These are phyloP conservation scores for Ustilaginoidea virens DNA, from an alignment of 2,329 filamentous ascomycete genomes.

Conservation along the genomic window DNA sequence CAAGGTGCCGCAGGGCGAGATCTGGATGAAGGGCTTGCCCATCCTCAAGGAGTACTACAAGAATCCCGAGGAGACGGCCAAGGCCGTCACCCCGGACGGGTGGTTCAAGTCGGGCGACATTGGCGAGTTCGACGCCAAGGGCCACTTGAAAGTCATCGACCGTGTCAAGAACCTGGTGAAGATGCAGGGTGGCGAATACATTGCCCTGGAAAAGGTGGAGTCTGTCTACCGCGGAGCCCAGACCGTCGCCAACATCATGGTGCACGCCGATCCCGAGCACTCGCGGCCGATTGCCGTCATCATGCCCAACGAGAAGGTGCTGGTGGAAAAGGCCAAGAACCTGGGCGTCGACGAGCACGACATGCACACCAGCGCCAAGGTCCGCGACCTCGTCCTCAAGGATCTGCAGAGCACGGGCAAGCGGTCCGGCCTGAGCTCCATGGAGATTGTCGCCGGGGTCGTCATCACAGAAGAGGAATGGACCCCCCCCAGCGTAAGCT, in stretches of 20 bases:
- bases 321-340: conserved; percentile 43
- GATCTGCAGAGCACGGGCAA: conserved; percentile 51
- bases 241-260: conserved; percentile 75
- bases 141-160: conserved; percentile 78
- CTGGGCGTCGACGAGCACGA: conserved; percentile 50
- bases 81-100: conserved; percentile 63
- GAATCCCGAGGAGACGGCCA: conserved; percentile 71
- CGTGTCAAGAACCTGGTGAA: conserved; percentile 98
- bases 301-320: conserved; percentile 46
- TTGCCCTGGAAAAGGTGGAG: conserved; percentile 91
- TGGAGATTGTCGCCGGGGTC: conserved; percentile 64
- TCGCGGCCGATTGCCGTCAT: conserved; percentile 73
- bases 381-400: conserved; percentile 46
- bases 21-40: conserved; percentile 67
- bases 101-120: conserved; percentile 98
- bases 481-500: conserved; percentile 69
- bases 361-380: conserved; percentile 51
- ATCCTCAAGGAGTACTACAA: conserved; percentile 71
- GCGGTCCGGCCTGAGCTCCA: conserved; percentile 48
- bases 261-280: conserved; percentile 63
- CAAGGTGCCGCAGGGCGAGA: conserved; percentile 75
- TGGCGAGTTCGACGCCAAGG: conserved; percentile 68
- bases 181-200: conserved; percentile 89
- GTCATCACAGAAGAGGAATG: conserved; percentile 76
- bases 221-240: conserved; percentile 69